phyloP scores from a whole-genome alignment of 495 filamentous ascomycete genomes.

The Hyaloscypha variabilis region DNA sequence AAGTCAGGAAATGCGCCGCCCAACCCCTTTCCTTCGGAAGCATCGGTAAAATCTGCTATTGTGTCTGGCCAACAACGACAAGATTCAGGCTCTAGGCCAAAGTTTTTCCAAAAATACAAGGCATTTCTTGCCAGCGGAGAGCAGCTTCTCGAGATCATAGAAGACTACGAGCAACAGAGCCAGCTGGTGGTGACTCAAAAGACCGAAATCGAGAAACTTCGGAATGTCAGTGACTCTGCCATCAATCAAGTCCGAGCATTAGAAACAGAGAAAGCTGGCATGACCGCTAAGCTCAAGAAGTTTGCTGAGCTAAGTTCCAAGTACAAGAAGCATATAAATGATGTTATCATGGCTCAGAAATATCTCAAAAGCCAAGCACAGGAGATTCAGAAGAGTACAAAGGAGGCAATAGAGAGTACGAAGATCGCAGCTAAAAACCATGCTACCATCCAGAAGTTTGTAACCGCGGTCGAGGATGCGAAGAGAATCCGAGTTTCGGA shows the following conservation, averaged over 20 bases:
- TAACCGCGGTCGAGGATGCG: neutral
- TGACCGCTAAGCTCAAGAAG: constrained; percentile 18
- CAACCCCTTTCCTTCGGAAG: neutral
- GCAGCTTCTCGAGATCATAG: neutral
- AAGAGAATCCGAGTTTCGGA: neutral
- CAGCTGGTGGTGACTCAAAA: constrained; percentile 8
- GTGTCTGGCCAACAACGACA: neutral
- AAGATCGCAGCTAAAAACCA: neutral
- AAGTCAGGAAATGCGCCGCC: constrained; percentile 3
- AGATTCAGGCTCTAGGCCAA: neutral
- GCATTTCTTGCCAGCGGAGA: neutral
- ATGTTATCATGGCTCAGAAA: constrained; percentile 27
- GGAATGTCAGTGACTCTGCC: neutral
- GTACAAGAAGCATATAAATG: constrained; percentile 32
- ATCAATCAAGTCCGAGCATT: constrained; percentile 11
- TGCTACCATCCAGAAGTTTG: neutral
- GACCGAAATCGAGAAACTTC: constrained; percentile 18
- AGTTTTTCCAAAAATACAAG: neutral
- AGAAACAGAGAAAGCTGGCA: constrained; percentile 16
- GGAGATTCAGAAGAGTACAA: constrained; percentile 5
- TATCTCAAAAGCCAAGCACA: constrained; percentile 13
- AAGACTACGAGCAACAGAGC: constrained; percentile 8
- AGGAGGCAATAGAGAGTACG: neutral
- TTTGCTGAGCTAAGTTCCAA: constrained; percentile 9
- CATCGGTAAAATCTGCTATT: neutral